phyloP scores from a whole-genome alignment of 352 stramenopile genomes.

The Thalassiosira mediterranea region DNA sequence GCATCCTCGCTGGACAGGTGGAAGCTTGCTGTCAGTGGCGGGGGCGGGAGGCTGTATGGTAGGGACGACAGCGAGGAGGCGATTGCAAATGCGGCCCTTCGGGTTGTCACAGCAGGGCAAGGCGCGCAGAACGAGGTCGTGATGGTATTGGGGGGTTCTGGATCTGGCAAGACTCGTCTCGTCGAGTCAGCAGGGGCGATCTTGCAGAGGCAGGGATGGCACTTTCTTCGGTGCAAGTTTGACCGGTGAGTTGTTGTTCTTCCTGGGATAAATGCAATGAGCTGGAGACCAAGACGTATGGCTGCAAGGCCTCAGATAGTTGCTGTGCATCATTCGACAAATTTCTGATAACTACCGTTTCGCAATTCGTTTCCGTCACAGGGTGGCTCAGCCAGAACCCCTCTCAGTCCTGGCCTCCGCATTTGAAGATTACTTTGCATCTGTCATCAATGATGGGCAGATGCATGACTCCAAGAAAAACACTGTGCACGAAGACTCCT shows the following conservation, averaged over 20 bases:
- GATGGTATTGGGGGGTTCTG: conserved; percentile 29
- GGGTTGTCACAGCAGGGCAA: neutral
- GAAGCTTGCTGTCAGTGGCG: conserved; percentile 24
- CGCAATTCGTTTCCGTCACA: too few relatives aligned
- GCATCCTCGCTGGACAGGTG: conserved; percentile 21
- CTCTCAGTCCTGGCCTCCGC: too few relatives aligned
- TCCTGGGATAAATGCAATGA: too few relatives aligned
- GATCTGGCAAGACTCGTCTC: conserved; percentile 30
- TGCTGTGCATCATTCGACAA: too few relatives aligned
- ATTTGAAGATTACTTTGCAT: too few relatives aligned
- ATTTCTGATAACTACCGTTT: too few relatives aligned
- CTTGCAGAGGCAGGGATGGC: conserved; percentile 33
- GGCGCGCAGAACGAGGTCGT: conserved; percentile 17
- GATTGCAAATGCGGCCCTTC: conserved; percentile 28
- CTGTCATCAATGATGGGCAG: too few relatives aligned
- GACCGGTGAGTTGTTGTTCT: too few relatives aligned
- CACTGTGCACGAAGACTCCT: neutral
- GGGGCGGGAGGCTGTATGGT: conserved; percentile 41
- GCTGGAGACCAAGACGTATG: too few relatives aligned
- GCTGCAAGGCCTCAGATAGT: too few relatives aligned
- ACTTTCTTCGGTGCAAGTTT: conserved; percentile 35
- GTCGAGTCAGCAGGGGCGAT: conserved; percentile 11
- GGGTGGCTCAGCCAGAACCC: too few relatives aligned
- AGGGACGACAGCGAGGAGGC: conserved; percentile 24
- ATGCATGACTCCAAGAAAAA: neutral